Base-by-base conservation (phyloP, 257 asterid species). In the Salvia splendens region DNA sequence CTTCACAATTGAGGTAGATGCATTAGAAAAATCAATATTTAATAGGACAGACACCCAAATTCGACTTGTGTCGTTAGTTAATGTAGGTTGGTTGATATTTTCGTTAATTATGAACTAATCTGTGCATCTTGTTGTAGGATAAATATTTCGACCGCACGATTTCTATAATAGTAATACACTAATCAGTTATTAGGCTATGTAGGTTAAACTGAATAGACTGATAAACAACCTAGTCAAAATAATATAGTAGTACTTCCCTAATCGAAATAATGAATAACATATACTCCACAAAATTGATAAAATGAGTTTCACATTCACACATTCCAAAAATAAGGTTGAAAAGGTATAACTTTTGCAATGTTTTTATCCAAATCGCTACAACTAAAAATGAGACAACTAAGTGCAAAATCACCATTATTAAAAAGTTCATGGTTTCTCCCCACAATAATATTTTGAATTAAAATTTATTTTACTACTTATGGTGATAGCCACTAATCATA, bases 11-110 rank as follows among this genome's bases (percentile, higher is more conserved):
- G 2, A 49, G 16, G 16, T 49, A 49, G 11, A 12, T 20, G 8
- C 15, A 48, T 65, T 66, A 41, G 54, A 3, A 8, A 40, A 41
- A 33, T 33, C 6, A 5, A 5, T 4, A 4, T 4, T 48, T 15
- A 30, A 14, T 49, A 32, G 24, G n/a, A 8, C 16, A 57, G 32
- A 45, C 43, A 49, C 12, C 30, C 1, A 1, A 15, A 5, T 45
- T 43, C 40, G 24, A 64, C n/a, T 11, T 32, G 52, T 4, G 5
- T 5, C 24, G 64, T 60, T 73, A 59, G 65, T 74, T 74, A 67
- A 52, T 30, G 46, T 7, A 1, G 45, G 45, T 68, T 32, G 61
- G 12, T 42, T 41, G 5, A 51, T 8, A 52, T n/a, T 62, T 48
- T 49, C 62, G 8, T 48, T 47, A 56, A 58, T 48, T 30, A 10